Base-by-base conservation (phyloP, 768 basidiomycete species). In the Dioszegia aurantiaca region DNA sequence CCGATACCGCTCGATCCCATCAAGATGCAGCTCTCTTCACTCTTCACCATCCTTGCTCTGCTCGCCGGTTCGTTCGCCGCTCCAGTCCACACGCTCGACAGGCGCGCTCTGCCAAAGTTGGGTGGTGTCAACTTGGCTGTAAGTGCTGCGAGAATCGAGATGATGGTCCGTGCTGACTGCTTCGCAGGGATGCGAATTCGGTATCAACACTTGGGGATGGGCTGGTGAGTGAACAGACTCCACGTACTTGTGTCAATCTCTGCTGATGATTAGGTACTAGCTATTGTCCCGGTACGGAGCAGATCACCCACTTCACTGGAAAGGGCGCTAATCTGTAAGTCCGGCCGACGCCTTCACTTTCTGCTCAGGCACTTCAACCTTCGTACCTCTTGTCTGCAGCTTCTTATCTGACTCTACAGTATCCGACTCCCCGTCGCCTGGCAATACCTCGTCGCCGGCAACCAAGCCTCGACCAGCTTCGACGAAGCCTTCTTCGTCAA, bases 351-450 rank as follows among this genome's bases (percentile, higher is more conserved):
- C n/a, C n/a, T n/a, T n/a, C n/a, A n/a, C n/a, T n/a, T n/a, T n/a
- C n/a, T n/a, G n/a, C n/a, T n/a, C n/a, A n/a, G n/a, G n/a, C n/a
- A n/a, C n/a, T n/a, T n/a, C 19, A 28, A n/a, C n/a, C n/a, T n/a
- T n/a, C n/a, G n/a, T 59, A 17, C 33, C 14, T 33, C 33, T 6
- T 6, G 33, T 33, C 8, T 33, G n/a, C n/a, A n/a, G n/a, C 33
- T 6, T 14, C 16, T 12, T n/a, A n/a, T 23, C 21, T 59, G 33
- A 28, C 23, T 60, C n/a, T 26, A 39, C 55, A 75, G 79, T 5
- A 83, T 85, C 79, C 83, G 85, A 53, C 79, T 85, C 21, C 84
- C 85, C 0, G 81, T 83, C 6, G 81, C 80, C 26, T 85, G 85
- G 84, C 85, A 85, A 64, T 68, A 77, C 44, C 67, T 84, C 10